Percentiles rank a stretch among this genome's conserved stretches.
phyloP scores from a whole-genome alignment of 306 rosid genomes.

The Citrullus colocynthis region DNA sequence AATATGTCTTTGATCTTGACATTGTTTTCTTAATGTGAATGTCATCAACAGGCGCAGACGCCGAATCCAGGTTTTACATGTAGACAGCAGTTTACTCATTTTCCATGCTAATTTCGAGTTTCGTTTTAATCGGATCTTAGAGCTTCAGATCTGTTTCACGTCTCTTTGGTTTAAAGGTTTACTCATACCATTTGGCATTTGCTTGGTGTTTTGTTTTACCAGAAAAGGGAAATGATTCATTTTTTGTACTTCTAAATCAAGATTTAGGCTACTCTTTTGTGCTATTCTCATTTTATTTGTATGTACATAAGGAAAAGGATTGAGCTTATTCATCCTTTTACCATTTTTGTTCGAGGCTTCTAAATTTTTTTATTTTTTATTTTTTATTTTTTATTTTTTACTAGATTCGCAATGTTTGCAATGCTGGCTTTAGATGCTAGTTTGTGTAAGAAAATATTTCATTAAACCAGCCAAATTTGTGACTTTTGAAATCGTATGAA shows the following conservation, averaged over 20 bases:
- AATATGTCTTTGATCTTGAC: slow-evolving; percentile 16
- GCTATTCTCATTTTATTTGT: neutral
- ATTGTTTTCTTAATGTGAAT: slow-evolving; percentile 7
- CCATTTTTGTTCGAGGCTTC: neutral
- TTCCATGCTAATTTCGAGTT: neutral
- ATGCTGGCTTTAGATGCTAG: too few relatives aligned
- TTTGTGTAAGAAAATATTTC: too few relatives aligned
- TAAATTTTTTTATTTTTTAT: too few relatives aligned
- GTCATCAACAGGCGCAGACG: neutral
- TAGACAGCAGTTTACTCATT: neutral
- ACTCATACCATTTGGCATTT: neutral
- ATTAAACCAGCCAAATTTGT: neutral
- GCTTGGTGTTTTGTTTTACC: neutral
- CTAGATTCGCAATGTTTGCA: too few relatives aligned
- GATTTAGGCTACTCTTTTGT: neutral
- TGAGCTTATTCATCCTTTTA: neutral
- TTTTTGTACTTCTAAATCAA: neutral
- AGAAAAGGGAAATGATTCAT: neutral
- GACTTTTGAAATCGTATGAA: too few relatives aligned
- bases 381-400: too few relatives aligned
- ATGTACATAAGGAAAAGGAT: neutral
- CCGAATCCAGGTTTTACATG: neutral
- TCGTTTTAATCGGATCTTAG: neutral
- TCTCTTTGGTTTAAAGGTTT: neutral
- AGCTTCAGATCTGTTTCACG: neutral